Evolutionary conservation across 2,329 filamentous ascomycete genomes (phyloP).

Genomic region (Cladosporium sp.): DNA sequence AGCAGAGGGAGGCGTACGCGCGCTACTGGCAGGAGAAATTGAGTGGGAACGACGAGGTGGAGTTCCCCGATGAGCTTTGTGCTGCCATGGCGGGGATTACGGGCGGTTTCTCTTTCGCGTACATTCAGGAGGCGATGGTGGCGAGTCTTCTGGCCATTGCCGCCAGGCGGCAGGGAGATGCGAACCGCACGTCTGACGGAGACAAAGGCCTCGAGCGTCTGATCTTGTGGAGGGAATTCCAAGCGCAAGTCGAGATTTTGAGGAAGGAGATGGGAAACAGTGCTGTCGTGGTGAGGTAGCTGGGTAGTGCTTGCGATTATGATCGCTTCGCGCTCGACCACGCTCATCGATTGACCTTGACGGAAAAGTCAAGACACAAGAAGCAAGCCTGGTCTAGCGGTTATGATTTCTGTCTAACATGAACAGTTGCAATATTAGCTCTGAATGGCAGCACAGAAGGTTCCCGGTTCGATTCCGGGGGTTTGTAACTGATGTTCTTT

Average conservation of each 20-base stretch:
- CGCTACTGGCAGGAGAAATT: slow-evolving; percentile 61
- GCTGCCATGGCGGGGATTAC: slow-evolving; percentile 59
- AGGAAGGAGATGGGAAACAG: slow-evolving; percentile 53
- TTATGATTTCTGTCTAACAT: slow-evolving; percentile 14
- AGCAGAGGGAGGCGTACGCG: slow-evolving; percentile 57
- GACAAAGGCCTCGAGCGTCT: slow-evolving; percentile 43
- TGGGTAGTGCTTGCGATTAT: too few species aligned
- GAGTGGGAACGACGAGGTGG: slow-evolving; percentile 49
- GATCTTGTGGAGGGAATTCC: slow-evolving; percentile 58
- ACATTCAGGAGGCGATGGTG: slow-evolving; percentile 67
- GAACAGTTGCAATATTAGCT: slow-evolving; percentile 1
- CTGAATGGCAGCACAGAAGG: slow-evolving; percentile 7
- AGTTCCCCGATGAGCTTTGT: slow-evolving; percentile 58
- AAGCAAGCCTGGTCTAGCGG: slow-evolving; percentile 10
- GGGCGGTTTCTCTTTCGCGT: slow-evolving; percentile 63
- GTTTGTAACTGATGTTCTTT: slow-evolving; percentile 7
- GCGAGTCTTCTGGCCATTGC: slow-evolving; percentile 59
- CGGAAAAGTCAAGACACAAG: too few species aligned
- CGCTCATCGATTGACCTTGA: not conserved
- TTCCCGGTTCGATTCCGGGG: slow-evolving; percentile 8
- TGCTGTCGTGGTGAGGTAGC: slow-evolving; percentile 9
- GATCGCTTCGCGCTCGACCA: too few species aligned
- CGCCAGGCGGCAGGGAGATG: slow-evolving; percentile 14
- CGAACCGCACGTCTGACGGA: not conserved
- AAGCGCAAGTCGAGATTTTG: slow-evolving; percentile 59